phyloP scores from a whole-genome alignment of 495 filamentous ascomycete species.

The Filosporella fistucella region DNA sequence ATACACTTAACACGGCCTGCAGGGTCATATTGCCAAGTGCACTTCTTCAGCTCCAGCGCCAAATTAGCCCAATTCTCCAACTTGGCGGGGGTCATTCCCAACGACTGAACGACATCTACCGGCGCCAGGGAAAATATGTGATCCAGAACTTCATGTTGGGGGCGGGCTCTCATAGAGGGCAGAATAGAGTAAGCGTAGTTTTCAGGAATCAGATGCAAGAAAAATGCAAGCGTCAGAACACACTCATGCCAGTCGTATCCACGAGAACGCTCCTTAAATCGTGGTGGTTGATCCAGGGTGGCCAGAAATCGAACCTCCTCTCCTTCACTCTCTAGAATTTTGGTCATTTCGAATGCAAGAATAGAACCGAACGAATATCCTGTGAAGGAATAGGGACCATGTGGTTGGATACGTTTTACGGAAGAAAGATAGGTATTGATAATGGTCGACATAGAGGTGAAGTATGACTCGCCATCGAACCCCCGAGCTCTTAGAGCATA shows the following conservation, averaged over 20 bases:
- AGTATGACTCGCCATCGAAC: conserved; percentile 13
- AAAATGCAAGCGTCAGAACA: conserved; percentile 43
- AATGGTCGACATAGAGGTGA: conserved; percentile 8
- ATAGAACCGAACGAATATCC: conserved; percentile 52
- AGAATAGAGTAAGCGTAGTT: conserved; percentile 23
- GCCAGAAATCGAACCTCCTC: conserved; percentile 32
- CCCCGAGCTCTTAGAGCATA: conserved; percentile 51
- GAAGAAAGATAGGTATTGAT: conserved; percentile 36
- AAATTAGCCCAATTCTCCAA: conserved; percentile 37
- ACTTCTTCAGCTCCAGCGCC: conserved; percentile 38
- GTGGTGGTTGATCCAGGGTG: conserved; percentile 42
- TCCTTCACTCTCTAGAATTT: conserved; percentile 32
- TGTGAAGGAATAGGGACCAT: conserved; percentile 51
- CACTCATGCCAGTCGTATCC: conserved; percentile 40
- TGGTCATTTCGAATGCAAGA: conserved; percentile 50
- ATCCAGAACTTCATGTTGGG: conserved; percentile 23
- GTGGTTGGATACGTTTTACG: conserved; percentile 41
- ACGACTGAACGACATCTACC: conserved; percentile 28
- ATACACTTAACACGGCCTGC: conserved; percentile 33
- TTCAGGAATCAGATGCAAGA: conserved; percentile 42
- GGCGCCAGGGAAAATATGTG: conserved; percentile 27
- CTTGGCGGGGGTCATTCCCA: conserved; percentile 29
- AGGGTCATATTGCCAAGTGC: conserved; percentile 48
- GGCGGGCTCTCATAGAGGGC: conserved; percentile 8
- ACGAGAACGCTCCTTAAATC: conserved; percentile 48